Conservation (phyloP, 805 yeast genomes). For the Ogataea glucozyma region DNA sequence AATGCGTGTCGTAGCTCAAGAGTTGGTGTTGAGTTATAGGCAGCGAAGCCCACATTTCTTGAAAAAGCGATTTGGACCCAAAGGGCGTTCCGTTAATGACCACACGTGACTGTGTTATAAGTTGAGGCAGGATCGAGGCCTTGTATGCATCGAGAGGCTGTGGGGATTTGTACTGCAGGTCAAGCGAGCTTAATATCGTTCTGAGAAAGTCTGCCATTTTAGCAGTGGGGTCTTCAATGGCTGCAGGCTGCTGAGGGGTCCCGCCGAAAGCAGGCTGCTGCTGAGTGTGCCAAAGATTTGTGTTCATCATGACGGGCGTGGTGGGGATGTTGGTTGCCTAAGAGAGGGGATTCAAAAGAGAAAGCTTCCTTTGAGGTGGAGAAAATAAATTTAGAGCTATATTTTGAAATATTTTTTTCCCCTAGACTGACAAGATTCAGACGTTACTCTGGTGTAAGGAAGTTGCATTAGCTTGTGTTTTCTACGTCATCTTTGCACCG, state of each 20-base stretch:
- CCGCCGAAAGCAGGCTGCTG: slow-evolving; percentile 6
- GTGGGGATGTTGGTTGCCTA: background rate
- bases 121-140: slow-evolving; percentile 42
- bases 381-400: too few species aligned
- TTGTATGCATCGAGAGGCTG: slow-evolving; percentile 24
- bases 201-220: slow-evolving; percentile 30
- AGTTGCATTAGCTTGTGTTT: too few species aligned
- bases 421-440: too few species aligned
- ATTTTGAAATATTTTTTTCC: too few species aligned
- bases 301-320: slow-evolving; percentile 1
- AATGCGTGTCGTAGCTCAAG: slow-evolving; percentile 65
- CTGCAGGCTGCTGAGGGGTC: background rate
- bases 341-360: too few species aligned
- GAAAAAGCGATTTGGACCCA: slow-evolving; percentile 52
- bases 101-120: slow-evolving; percentile 52
- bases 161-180: slow-evolving; percentile 20
- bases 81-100: slow-evolving; percentile 61
- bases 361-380: too few species aligned
- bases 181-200: slow-evolving; percentile 29
- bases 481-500: background rate
- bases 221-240: slow-evolving; percentile 22
- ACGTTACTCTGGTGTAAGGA: background rate
- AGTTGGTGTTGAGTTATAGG: slow-evolving; percentile 64
- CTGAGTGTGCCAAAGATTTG: slow-evolving; percentile 1
- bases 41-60: slow-evolving; percentile 55